A percentile compares a stretch with the other conserved stretches of the same genome.
phyloP scores from a whole-genome alignment of 208 protist genomes.

The Crithidia sp. region DNA sequence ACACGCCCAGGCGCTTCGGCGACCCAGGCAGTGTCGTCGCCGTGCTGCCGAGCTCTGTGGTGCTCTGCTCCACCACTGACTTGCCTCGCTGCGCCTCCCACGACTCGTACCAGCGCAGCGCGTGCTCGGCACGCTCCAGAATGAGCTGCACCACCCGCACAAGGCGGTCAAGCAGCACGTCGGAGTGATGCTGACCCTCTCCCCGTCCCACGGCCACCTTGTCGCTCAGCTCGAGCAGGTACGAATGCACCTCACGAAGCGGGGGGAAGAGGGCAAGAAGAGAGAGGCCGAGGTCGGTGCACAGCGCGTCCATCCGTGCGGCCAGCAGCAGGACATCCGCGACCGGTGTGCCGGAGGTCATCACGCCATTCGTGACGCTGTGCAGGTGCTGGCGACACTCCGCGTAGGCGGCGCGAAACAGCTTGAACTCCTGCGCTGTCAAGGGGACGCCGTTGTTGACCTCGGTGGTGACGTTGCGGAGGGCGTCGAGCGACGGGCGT shows the following conservation, averaged over 20 bases:
- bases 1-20: not conserved
- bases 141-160: constrained; percentile 31
- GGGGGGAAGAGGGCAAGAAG: constrained; percentile 57
- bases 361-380: constrained; percentile 50
- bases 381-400: constrained; percentile 71
- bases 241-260: constrained; percentile 65
- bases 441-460: constrained; percentile 65
- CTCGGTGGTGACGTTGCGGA: constrained; percentile 60
- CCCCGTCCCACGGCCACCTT: constrained; percentile 17
- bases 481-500: constrained; percentile 39
- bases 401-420: constrained; percentile 67
- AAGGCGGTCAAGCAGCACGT: constrained; percentile 39
- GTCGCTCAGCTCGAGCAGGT: constrained; percentile 51
- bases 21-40: constrained; percentile 10
- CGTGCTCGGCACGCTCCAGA: constrained; percentile 39
- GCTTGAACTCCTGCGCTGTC: constrained; percentile 46
- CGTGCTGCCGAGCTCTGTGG: not conserved
- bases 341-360: constrained; percentile 47
- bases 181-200: constrained; percentile 21
- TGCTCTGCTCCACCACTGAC: constrained; percentile 9
- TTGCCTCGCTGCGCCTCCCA: constrained; percentile 19
- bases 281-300: constrained; percentile 54
- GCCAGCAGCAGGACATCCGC: constrained; percentile 64
- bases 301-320: constrained; percentile 64
- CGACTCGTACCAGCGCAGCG: constrained; percentile 34